phyloP scores from a whole-genome alignment of 75 land plant genomes.

The Isoetes taiwanensis region DNA sequence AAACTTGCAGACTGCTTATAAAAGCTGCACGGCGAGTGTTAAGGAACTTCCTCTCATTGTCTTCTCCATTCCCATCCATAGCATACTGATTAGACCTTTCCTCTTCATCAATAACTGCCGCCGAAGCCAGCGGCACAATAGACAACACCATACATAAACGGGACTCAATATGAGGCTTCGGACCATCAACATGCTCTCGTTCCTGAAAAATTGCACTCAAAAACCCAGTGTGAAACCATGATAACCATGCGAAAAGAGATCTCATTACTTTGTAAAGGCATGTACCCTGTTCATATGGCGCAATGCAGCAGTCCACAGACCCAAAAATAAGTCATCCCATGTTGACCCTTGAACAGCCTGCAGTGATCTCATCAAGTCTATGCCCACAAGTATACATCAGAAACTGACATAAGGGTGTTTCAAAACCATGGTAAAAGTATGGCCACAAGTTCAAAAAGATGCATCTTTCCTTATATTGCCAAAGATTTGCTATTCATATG shows the following conservation, averaged over 20 bases:
- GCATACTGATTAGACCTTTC: constrained; percentile 13
- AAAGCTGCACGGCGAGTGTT: constrained; percentile 57
- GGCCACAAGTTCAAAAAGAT: background rate
- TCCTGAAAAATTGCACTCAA: constrained; percentile 33
- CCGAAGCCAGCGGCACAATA: constrained; percentile 52
- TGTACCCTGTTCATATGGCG: constrained; percentile 77
- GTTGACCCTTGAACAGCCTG: constrained; percentile 56
- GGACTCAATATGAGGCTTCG: constrained; percentile 63
- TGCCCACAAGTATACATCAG: background rate
- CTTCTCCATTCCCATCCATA: constrained; percentile 14
- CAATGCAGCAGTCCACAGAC: constrained; percentile 66
- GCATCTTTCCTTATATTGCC: too few relatives aligned
- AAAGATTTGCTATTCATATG: too few relatives aligned
- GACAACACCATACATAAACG: constrained; percentile 64
- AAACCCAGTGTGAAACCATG: background rate
- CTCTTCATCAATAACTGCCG: constrained; percentile 76
- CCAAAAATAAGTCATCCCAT: constrained; percentile 87
- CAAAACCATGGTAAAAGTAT: background rate
- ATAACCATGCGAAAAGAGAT: background rate
- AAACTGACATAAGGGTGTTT: background rate
- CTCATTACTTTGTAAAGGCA: background rate
- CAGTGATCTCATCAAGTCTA: constrained; percentile 70
- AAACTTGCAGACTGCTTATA: constrained; percentile 48
- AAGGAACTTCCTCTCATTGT: constrained; percentile 27
- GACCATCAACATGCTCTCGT: constrained; percentile 67